phyloP scores from a whole-genome alignment of 1,284 basidiomycete genomes.

The Peniophora sp. region DNA sequence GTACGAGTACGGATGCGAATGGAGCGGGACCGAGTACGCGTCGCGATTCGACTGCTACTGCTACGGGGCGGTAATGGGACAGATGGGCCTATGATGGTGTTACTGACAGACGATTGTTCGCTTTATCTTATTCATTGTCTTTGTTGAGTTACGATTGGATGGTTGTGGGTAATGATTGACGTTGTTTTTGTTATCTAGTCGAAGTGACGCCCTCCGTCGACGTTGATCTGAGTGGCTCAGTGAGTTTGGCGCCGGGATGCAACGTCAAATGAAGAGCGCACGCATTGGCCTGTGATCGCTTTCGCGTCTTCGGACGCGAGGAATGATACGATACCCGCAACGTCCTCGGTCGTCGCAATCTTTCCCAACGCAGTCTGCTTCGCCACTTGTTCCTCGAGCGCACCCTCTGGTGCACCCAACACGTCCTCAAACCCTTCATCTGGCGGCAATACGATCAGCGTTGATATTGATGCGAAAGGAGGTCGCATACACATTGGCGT shows the following conservation, averaged over 20 bases:
- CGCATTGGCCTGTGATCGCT: background rate
- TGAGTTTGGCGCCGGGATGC: constrained; percentile 7
- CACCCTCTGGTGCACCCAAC: background rate
- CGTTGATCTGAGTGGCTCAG: background rate
- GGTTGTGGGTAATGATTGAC: background rate
- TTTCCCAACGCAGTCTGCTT: constrained; percentile 9
- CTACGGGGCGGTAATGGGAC: constrained; percentile 34
- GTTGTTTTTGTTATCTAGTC: background rate
- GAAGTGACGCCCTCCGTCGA: background rate
- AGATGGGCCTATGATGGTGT: background rate
- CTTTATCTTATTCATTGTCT: background rate
- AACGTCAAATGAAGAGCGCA: background rate
- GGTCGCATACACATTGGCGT: constrained; percentile 18
- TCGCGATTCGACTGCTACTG: constrained; percentile 56
- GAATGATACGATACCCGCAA: constrained; percentile 16
- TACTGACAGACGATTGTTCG: background rate
- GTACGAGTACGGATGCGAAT: constrained; percentile 19
- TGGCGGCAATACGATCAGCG: no score
- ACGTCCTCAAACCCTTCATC: constrained; percentile 5
- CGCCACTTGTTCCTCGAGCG: constrained; percentile 4
- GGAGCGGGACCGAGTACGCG: background rate
- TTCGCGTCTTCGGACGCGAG: constrained; percentile 9
- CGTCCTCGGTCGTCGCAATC: constrained; percentile 10
- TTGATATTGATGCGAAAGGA: background rate
- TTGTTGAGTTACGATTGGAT: background rate